Evolutionary conservation across 2,329 filamentous ascomycete species (phyloP).

Genomic region (Tolypocladium tundrense): DNA sequence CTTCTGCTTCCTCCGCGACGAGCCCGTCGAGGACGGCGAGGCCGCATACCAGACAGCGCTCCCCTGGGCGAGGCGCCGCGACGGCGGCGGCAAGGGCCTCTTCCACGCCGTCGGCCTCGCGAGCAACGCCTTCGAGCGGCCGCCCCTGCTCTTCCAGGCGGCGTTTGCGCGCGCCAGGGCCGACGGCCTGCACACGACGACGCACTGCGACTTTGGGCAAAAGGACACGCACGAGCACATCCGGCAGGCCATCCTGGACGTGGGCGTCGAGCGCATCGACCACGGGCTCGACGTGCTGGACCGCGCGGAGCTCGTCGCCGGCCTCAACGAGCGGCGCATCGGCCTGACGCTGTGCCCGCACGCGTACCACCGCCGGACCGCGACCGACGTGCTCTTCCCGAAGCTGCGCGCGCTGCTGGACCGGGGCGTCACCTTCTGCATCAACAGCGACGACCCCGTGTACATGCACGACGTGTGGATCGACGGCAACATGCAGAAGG

Average conservation of each 20-base stretch:
- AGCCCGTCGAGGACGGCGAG: conserved; percentile 61
- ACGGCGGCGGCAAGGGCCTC: conserved; percentile 18
- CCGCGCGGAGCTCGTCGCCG: conserved; percentile 43
- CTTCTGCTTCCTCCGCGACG: conserved; percentile 60
- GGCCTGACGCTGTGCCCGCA: conserved; percentile 59
- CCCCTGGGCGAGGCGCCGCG: conserved; percentile 22
- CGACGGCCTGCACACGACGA: conserved; percentile 34
- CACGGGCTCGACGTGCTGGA: conserved; percentile 58
- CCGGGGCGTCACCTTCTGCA: conserved; percentile 52
- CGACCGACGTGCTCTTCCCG: conserved; percentile 37
- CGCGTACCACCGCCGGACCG: conserved; percentile 9
- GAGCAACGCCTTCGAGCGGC: conserved; percentile 33
- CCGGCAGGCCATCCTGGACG: conserved; percentile 46
- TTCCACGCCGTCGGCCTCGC: conserved; percentile 37
- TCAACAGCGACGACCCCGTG: conserved; percentile 63
- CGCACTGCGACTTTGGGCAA: conserved; percentile 41
- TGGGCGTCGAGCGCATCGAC: conserved; percentile 57
- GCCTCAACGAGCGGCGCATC: conserved; percentile 43
- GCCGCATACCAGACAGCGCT: conserved; percentile 38
- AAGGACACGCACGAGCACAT: conserved; percentile 42
- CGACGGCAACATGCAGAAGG: conserved; percentile 33
- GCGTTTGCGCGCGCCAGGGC: conserved; percentile 23
- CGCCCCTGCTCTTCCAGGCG: conserved; percentile 31
- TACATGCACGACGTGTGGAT: conserved; percentile 48
- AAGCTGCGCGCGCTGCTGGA: conserved; percentile 42